Evolutionary conservation across 1,139 yeast species (phyloP).

Genomic region (Magnusiomyces tetraspermus): DNA sequence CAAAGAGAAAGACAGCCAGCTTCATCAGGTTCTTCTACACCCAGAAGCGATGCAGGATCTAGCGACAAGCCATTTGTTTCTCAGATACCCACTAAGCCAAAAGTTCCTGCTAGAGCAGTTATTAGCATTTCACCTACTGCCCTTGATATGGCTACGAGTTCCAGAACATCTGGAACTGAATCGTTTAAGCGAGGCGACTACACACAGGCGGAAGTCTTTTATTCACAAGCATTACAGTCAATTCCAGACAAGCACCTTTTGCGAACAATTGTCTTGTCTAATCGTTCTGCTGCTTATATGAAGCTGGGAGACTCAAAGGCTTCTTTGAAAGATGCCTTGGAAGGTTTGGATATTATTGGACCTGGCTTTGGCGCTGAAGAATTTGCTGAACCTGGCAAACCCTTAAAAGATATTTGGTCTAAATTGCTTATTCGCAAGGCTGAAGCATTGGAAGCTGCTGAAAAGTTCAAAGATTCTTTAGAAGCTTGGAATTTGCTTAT

Average conservation of each 20-base stretch:
- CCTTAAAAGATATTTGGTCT: constrained; percentile 60
- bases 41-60: background rate
- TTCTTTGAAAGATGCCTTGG: constrained; percentile 45
- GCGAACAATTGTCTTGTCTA: constrained; percentile 62
- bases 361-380: constrained; percentile 32
- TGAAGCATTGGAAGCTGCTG: constrained; percentile 73
- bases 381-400: constrained; percentile 44
- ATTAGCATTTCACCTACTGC: constrained; percentile 27
- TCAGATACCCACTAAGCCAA: constrained; percentile 8
- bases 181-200: constrained; percentile 79
- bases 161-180: constrained; percentile 50
- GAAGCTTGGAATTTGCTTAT: constrained; percentile 52
- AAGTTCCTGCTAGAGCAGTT: background rate
- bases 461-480: constrained; percentile 56
- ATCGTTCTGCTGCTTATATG: constrained; percentile 59
- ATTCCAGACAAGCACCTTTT: constrained; percentile 61
- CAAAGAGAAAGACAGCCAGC: constrained; percentile 10
- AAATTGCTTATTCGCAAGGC: constrained; percentile 66
- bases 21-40: constrained; percentile 14
- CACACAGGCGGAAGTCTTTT: constrained; percentile 51
- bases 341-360: constrained; percentile 53
- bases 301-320: constrained; percentile 68
- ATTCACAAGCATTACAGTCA: constrained; percentile 49
- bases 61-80: constrained; percentile 1
- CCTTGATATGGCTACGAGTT: constrained; percentile 45